Conservation (phyloP, 768 basidiomycete genomes). For the Agrocybe chaxingu region DNA sequence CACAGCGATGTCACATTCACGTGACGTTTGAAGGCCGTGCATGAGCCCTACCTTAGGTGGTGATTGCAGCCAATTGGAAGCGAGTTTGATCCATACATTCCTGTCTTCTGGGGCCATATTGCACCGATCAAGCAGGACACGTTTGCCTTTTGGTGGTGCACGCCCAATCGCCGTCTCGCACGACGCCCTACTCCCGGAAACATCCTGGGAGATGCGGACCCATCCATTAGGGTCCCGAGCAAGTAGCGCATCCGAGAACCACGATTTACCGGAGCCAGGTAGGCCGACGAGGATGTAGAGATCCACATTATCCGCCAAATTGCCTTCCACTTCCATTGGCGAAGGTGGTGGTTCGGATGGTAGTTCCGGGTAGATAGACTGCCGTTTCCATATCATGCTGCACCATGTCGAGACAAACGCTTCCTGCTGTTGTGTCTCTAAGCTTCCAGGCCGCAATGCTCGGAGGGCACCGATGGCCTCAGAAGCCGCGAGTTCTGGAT, state of each 20-base stretch:
- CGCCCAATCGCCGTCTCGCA: constrained; percentile 53
- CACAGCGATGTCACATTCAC: too few relatives aligned
- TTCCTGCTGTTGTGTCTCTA: constrained; percentile 57
- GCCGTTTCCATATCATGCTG: constrained; percentile 57
- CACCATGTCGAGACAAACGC: constrained; percentile 56
- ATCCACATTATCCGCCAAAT: constrained; percentile 28
- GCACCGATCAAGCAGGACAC: constrained; percentile 54
- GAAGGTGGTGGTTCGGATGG: constrained; percentile 50
- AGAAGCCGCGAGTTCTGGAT: constrained; percentile 44
- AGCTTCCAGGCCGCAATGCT: constrained; percentile 49
- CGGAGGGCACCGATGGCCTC: constrained; percentile 49
- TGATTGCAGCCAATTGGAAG: constrained; percentile 38
- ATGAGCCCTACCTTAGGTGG: too few relatives aligned
- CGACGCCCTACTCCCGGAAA: constrained; percentile 42
- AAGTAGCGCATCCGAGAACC: constrained; percentile 45
- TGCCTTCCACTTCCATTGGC: constrained; percentile 41
- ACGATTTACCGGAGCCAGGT: constrained; percentile 61
- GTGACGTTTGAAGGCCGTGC: too few relatives aligned
- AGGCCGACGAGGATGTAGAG: constrained; percentile 57
- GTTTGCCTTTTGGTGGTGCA: constrained; percentile 23
- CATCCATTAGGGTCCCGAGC: constrained; percentile 41
- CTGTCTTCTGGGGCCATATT: constrained; percentile 48
- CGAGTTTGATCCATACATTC: constrained; percentile 47
- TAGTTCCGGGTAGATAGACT: constrained; percentile 44
- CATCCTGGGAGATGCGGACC: constrained; percentile 54